Evolutionary conservation across 1,284 basidiomycete species (phyloP).

Genomic region (Xerocomus nothofagi): DNA sequence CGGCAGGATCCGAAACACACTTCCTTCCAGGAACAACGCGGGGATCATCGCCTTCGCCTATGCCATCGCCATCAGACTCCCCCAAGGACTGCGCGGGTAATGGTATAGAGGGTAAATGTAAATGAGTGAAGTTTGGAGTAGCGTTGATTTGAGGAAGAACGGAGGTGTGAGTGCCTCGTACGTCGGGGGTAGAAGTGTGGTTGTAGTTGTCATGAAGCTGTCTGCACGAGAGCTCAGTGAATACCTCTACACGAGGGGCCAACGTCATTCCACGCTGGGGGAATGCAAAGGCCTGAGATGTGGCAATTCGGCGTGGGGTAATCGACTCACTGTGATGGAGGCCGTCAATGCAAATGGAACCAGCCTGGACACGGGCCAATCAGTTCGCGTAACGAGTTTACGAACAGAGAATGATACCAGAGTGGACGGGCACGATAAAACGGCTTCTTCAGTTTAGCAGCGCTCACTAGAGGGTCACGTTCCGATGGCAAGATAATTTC

Average conservation of each 20-base stretch:
- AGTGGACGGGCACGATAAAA: slow-evolving; percentile 67
- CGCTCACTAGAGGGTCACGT: slow-evolving; percentile 25
- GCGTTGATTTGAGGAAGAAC: slow-evolving; percentile 38
- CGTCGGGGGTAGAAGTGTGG: slow-evolving; percentile 35
- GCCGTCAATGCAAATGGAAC: slow-evolving; percentile 71
- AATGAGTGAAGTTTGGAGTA: slow-evolving; percentile 28
- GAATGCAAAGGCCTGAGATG: neutral
- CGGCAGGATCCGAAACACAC: slow-evolving; percentile 62
- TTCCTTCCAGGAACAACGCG: slow-evolving; percentile 48
- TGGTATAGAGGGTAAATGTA: slow-evolving; percentile 11
- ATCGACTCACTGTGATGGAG: slow-evolving; percentile 56
- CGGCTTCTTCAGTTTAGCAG: slow-evolving; percentile 46
- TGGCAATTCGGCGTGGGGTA: neutral
- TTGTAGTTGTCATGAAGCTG: slow-evolving; percentile 48
- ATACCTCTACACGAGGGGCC: slow-evolving; percentile 73
- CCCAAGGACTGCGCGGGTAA: slow-evolving; percentile 3
- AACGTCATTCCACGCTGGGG: slow-evolving; percentile 74
- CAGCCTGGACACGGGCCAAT: slow-evolving; percentile 47
- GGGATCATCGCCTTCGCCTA: slow-evolving; percentile 45
- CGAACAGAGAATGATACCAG: slow-evolving; percentile 41
- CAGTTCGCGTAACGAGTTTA: slow-evolving; percentile 13
- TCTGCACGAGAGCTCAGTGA: slow-evolving; percentile 73
- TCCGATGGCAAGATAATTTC: slow-evolving; percentile 26
- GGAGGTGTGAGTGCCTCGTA: slow-evolving; percentile 14
- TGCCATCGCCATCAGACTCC: slow-evolving; percentile 24